These are phyloP conservation scores for Neoarthrinium moseri DNA, from an alignment of 2,329 filamentous ascomycete genomes.

Conservation along the genomic window DNA sequence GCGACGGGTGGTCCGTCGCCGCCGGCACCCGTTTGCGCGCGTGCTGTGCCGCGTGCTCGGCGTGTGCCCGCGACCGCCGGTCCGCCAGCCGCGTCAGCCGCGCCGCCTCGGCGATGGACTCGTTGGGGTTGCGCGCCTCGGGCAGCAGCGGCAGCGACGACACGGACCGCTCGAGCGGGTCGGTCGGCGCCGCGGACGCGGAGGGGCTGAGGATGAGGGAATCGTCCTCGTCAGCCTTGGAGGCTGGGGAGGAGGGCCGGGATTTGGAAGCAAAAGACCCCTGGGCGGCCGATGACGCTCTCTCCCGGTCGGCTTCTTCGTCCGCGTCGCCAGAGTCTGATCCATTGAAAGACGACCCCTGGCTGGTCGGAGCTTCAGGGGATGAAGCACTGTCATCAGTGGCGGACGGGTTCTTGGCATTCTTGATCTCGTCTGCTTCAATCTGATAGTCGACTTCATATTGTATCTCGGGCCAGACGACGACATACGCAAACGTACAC, in stretches of 20 bases:
- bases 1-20: conserved; percentile 52
- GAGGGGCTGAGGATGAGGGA: conserved; percentile 8
- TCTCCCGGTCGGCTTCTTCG: background rate
- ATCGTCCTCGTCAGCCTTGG: background rate
- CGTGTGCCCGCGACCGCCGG: conserved; percentile 52
- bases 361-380: conserved; percentile 5
- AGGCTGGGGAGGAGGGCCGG: background rate
- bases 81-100: conserved; percentile 58
- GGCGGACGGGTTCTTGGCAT: conserved; percentile 18
- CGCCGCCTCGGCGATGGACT: conserved; percentile 60
- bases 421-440: conserved; percentile 56
- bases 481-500: conserved; percentile 85
- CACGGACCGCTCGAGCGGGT: conserved; percentile 18
- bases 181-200: conserved; percentile 16
- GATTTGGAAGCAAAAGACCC: conserved; percentile 13
- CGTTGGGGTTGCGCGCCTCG: conserved; percentile 30
- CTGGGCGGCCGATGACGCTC: conserved; percentile 23
- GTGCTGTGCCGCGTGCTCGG: conserved; percentile 56
- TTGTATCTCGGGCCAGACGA: conserved; percentile 79
- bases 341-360: background rate
- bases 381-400: background rate
- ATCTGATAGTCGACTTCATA: conserved; percentile 74
- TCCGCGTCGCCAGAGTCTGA: background rate
- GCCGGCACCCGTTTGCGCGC: conserved; percentile 48
- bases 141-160: conserved; percentile 16